phyloP scores from a whole-genome alignment of 2,329 filamentous ascomycete species.

The Fusarium globosum region DNA sequence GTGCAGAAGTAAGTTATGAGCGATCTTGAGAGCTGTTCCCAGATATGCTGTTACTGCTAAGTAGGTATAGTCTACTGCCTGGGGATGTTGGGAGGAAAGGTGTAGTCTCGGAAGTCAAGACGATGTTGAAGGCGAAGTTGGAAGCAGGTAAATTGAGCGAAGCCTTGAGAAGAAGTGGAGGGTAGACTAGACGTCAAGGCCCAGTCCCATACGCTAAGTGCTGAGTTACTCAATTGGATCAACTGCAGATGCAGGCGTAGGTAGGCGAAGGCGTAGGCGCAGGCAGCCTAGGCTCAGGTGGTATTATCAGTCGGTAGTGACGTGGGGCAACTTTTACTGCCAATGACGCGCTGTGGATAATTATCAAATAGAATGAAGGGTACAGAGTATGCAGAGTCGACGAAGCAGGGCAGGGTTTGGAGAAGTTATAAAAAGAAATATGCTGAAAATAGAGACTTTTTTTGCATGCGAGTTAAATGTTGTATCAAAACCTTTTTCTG shows the following conservation, averaged over 20 bases:
- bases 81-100: not conserved
- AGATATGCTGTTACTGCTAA: not conserved
- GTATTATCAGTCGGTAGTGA: slow-evolving; percentile 21
- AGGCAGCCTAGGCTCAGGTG: slow-evolving; percentile 2
- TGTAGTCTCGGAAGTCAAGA: not conserved
- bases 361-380: not conserved
- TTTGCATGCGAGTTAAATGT: not conserved
- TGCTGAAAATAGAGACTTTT: not conserved
- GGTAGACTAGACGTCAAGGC: not conserved
- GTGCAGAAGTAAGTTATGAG: not conserved
- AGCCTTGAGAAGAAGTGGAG: slow-evolving; percentile 2
- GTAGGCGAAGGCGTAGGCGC: not conserved
- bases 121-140: slow-evolving; percentile 21
- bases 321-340: slow-evolving; percentile 36
- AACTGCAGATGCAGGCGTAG: slow-evolving; percentile 6
- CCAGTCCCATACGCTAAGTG: not conserved
- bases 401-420: slow-evolving; percentile 9
- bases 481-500: not conserved
- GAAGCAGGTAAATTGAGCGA: slow-evolving; percentile 15
- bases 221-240: slow-evolving; percentile 2
- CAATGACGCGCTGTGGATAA: slow-evolving; percentile 36
- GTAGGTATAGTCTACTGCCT: not conserved
- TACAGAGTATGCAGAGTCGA: not conserved
- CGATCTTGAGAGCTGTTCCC: not conserved
- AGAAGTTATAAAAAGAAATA: not conserved